Evolutionary conservation across 257 asterid genomes (phyloP).

Genomic region (Ocimum tenuiflorum): DNA sequence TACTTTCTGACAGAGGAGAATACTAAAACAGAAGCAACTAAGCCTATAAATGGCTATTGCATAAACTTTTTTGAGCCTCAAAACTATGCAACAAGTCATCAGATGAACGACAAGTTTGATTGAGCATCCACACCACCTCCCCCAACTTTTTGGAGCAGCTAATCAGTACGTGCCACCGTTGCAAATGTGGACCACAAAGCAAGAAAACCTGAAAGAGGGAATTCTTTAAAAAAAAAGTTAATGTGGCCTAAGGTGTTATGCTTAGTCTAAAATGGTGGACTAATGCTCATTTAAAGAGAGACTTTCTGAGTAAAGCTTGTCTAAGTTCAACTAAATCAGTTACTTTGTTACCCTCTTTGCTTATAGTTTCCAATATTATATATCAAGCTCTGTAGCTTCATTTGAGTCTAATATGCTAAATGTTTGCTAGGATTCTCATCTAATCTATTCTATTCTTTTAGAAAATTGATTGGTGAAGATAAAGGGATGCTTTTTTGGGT

Average conservation of each 20-base stretch:
- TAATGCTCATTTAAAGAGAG: neutral
- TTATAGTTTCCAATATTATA: neutral
- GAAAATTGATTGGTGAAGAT: conserved; percentile 4
- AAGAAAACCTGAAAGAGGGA: neutral
- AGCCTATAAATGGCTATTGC: neutral
- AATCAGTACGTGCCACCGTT: conserved; percentile 24
- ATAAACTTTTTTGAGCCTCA: neutral
- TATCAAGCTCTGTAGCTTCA: neutral
- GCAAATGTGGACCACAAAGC: conserved; percentile 1
- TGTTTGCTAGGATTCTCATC: neutral
- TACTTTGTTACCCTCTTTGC: neutral
- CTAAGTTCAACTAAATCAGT: neutral
- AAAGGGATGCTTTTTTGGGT: conserved; percentile 6
- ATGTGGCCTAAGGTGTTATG: neutral
- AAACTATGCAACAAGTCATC: neutral
- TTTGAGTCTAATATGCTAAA: neutral
- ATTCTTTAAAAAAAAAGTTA: neutral
- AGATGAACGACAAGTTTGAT: conserved; percentile 1
- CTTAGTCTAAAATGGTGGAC: neutral
- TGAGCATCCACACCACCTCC: neutral
- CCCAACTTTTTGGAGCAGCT: conserved; percentile 21
- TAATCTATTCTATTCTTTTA: neutral
- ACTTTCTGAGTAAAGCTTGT: neutral
- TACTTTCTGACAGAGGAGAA: neutral
- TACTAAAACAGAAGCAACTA: conserved; percentile 1